Base-by-base conservation (phyloP, 1,139 yeast species). In the Candida smagusa region DNA sequence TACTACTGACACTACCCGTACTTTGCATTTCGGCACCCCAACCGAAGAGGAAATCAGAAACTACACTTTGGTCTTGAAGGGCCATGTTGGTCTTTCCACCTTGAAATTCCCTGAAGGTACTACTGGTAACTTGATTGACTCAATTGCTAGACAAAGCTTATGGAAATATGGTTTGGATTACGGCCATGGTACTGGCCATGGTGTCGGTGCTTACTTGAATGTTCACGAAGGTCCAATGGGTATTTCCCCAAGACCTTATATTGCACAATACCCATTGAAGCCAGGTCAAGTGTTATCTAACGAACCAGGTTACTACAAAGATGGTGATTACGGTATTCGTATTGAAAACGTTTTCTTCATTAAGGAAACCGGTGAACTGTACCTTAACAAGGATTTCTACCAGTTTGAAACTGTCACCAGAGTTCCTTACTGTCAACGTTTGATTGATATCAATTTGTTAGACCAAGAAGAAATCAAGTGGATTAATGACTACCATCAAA, bases 151-250 rank as follows among this genome's bases (percentile, higher is more conserved):
- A 56, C 97, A 90, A 63, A 77, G 60, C 56, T 69, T 94, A 50
- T 92, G 98, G 98, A 64, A 74, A 28, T 62, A 79, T 37, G 97
- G 97, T 1, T 70, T 92, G 39, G 97, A 94, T 62, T 94, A 92
- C 62, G 80, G 84, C 38, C 99, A 94, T 59, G 97, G 98, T 22
- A 94, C 98, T 1, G 94, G 97, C 2, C 99, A 94, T 60, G 98
- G 98, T n/a, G 81, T 94, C 36, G 98, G 97, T 3, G 73, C 95
- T 0, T 92, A 71, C 56, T 75, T 94, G 47, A 92, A 92, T 55
- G 98, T 92, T 30, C 98, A 94, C 58, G 97, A 94, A 58, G 96
- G 96, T 3, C 98, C 98, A 9, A 81, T 90, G 42, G 96, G 97
- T 7, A 84, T 92, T 51, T 94, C 96, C 2, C 77, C 81, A 49